Conservation (phyloP, 2,329 filamentous ascomycete genomes). For the Helotiales sp. region DNA sequence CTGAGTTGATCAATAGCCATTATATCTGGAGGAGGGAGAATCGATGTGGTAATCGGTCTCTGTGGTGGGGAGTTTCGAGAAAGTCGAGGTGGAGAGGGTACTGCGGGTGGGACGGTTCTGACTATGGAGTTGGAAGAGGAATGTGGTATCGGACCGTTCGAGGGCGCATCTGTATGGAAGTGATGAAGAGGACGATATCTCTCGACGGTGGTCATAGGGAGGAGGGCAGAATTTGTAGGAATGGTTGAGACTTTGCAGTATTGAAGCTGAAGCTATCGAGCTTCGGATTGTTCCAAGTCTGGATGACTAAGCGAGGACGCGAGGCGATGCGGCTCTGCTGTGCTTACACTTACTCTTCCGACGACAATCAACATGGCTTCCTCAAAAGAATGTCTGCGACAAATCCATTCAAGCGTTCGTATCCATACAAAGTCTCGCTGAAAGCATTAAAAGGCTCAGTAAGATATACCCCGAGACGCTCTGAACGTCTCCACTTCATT, state of each 20-base stretch:
- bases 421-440: too few relatives aligned
- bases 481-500: too few relatives aligned
- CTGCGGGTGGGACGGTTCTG: conserved; percentile 62
- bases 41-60: conserved; percentile 21
- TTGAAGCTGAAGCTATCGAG: neutral
- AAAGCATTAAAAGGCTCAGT: too few relatives aligned
- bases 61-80: conserved; percentile 59
- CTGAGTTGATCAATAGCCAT: conserved; percentile 49
- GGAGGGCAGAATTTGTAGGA: conserved; percentile 26
- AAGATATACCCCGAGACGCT: too few relatives aligned
- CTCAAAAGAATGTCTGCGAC: too few relatives aligned
- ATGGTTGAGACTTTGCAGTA: neutral
- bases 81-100: conserved; percentile 63
- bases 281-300: neutral
- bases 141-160: conserved; percentile 46
- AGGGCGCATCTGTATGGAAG: conserved; percentile 37
- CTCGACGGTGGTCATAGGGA: conserved; percentile 63
- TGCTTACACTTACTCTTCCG: too few relatives aligned
- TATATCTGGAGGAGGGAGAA: conserved; percentile 18
- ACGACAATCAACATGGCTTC: neutral
- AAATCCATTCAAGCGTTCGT: too few relatives aligned
- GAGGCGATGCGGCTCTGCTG: neutral
- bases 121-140: conserved; percentile 54
- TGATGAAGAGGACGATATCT: conserved; percentile 51
- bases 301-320: conserved; percentile 7